These are phyloP conservation scores for Plantago elongata DNA, from an alignment of 257 asterid species.

Conservation along the genomic window DNA sequence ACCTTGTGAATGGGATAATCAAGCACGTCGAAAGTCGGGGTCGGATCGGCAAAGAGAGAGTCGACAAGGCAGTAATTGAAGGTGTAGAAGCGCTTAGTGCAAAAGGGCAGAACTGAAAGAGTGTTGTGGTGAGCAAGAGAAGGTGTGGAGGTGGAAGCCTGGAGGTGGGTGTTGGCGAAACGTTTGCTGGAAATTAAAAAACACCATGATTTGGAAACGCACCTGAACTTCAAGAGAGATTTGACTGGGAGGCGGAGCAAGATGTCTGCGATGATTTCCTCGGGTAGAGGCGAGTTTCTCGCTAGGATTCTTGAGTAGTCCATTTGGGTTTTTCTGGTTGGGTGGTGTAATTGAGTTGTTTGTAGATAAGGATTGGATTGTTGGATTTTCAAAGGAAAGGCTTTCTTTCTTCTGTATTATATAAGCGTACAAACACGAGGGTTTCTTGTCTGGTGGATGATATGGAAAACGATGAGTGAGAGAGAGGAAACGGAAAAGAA, in stretches of 20 bases:
- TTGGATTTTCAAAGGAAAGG: no score
- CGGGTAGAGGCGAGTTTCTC: slow-evolving; percentile 16
- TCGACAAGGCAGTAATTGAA: slow-evolving; percentile 24
- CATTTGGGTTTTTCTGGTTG: no score
- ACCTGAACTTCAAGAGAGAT: slow-evolving; percentile 39
- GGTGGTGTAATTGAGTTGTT: no score
- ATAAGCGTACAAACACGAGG: no score
- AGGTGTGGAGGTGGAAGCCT: slow-evolving; percentile 6
- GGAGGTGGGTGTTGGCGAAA: slow-evolving; percentile 28
- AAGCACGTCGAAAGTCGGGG: not conserved
- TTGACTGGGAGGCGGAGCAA: slow-evolving; percentile 36
- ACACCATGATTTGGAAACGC: slow-evolving; percentile 47
- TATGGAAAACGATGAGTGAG: no score
- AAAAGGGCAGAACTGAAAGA: slow-evolving; percentile 2
- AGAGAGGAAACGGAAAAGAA: no score
- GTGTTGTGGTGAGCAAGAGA: not conserved
- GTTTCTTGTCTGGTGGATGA: no score
- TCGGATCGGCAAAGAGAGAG: slow-evolving; percentile 23
- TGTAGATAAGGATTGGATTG: no score
- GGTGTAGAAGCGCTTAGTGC: not conserved
- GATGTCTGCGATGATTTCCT: slow-evolving; percentile 34
- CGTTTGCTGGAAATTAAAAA: slow-evolving; percentile 25
- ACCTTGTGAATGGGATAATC: not conserved
- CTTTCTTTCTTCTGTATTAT: no score
- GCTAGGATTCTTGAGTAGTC: no score